Base-by-base conservation (phyloP, 148 eudicot genomes). In the Rhododendron simsii region DNA sequence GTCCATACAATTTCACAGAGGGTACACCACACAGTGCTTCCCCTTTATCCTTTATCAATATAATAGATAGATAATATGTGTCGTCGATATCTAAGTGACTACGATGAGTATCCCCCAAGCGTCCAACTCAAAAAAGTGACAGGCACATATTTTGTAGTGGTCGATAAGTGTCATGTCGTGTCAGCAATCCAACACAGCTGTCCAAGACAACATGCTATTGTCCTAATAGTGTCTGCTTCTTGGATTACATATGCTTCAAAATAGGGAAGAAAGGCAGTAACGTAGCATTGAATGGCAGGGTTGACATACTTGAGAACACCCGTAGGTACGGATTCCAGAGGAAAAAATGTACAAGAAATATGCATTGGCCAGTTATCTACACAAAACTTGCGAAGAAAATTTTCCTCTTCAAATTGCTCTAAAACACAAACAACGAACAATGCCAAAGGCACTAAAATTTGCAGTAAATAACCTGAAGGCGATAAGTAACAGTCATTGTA, bases 401-500 rank as follows among this genome's bases (percentile, higher is more conserved):
- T 20, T 37, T 51, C 15, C 48, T 20, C 71, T 59, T 21, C 12
- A 35, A 13, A 65, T 65, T 59, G 41, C 61, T 74, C 73, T 59
- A 45, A 13, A 28, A 11, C 75, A 67, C 16, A 26, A 78, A 63
- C 18, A n/a, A 45, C 5, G 82, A 83, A 69, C 45, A 59, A 51
- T 23, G 45, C 48, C 30, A 73, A 39, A 55, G 30, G 71, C 78
- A 47, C 1, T 33, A 78, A 84, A 86, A 84, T 84, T 35, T 37
- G 73, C 65, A 41, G 80, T 91, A 84, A 85, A 81, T 85, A 78
- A 98, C 98, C 99, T 98, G 99, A 81, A 98, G 98, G 81, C 98
- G 96, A 86, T 98, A 98, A 73, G 98, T 98, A 85, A 98, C 96
- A 39, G 92, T 93, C 99, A 98, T 98, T 39, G 99, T 98, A 88